Conservation (phyloP, 116 monocot species). For the Trichopus zeylanicus region DNA sequence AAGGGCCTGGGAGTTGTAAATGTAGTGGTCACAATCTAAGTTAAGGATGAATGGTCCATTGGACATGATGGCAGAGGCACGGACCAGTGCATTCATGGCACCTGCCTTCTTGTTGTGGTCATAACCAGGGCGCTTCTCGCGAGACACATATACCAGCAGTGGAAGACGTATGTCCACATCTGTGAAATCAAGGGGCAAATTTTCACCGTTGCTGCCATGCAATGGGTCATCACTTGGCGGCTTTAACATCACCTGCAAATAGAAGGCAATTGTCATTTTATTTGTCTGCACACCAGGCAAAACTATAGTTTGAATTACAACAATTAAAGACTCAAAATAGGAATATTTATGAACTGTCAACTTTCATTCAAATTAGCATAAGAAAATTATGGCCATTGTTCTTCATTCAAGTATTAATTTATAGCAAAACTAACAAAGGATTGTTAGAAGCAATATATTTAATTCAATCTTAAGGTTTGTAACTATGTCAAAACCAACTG, state of each 20-base stretch:
- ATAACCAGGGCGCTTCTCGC: constrained; percentile 81
- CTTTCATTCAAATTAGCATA: too few relatives aligned
- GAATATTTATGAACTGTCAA: too few relatives aligned
- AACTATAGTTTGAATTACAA: background rate
- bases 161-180: constrained; percentile 70
- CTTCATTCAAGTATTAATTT: too few relatives aligned
- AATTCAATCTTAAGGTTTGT: too few relatives aligned
- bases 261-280: too few relatives aligned
- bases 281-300: too few relatives aligned
- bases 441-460: too few relatives aligned
- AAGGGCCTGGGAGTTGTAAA: constrained; percentile 76
- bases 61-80: constrained; percentile 87
- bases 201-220: constrained; percentile 22
- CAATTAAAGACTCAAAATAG: too few relatives aligned
- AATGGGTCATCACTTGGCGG: constrained; percentile 47
- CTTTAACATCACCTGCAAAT: constrained; percentile 75
- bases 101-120: constrained; percentile 97
- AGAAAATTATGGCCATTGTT: too few relatives aligned
- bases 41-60: constrained; percentile 92
- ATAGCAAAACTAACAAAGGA: too few relatives aligned
- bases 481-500: too few relatives aligned
- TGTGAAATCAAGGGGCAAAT: constrained; percentile 33
- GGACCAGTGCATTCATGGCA: constrained; percentile 91
- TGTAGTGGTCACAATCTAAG: constrained; percentile 91
- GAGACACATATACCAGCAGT: constrained; percentile 76